Base-by-base conservation (phyloP, 371 early-diverging fungal species). In the Mortierella sp. region DNA sequence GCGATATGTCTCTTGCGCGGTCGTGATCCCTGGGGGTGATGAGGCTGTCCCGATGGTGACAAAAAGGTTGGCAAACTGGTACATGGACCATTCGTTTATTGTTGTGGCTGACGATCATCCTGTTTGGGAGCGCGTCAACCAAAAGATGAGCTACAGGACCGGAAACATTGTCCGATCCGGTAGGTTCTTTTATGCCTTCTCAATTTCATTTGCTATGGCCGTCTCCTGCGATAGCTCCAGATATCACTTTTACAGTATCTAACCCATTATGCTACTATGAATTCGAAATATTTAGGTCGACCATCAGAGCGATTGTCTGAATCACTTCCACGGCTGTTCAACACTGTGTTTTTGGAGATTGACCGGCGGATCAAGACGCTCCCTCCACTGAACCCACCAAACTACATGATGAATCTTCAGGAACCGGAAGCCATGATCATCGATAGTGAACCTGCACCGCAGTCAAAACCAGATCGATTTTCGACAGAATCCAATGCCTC, bases 81-180 rank as follows among this genome's bases (percentile, higher is more conserved):
- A 86, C 59, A 74, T 77, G 72, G 79, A 81, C 0, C 72, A 86
- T 19, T 86, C 86, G 28, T 79, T 82, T 72, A 77, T 86, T 37
- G 76, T 81, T 21, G 80, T 86, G 0, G 76, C 82, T 13, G 86
- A 86, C 28, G 73, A 86, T 54, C 86, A 86, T 50, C 82, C 86
- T 0, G 55, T 79, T 31, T 82, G 82, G 86, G 86, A 82, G 14
- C 59, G 69, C 9, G 76, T 64, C 11, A 75, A 82, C 72, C 79
- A 79, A 43, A 75, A 76, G 44, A 40, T 75, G 34, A 79, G 71
- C 48, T 74, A 50, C 44, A 72, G 86, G 14, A 34, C 76, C 5
- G 86, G 86, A 26, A 86, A 86, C 69, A 26, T 86, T 19, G 86
- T 86, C 9, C 74, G 79, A 16, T 81, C 82, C 74, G 86, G 84